Percentiles rank a stretch among this genome's conserved stretches.
Conservation (phyloP, 768 basidiomycete genomes). For the Mycena chlorophos region DNA sequence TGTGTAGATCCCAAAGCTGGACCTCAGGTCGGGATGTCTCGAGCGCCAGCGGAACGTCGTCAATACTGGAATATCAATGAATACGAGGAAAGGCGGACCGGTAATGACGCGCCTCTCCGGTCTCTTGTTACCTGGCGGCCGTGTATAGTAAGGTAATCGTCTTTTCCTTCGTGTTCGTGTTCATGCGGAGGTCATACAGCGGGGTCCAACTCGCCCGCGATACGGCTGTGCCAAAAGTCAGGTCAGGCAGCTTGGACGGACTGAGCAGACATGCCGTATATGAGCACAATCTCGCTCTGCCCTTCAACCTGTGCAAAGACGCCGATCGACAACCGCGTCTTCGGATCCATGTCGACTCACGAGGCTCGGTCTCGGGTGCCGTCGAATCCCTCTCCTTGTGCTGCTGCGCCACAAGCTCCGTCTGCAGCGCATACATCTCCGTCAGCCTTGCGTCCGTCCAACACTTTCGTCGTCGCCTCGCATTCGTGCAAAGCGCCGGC, state of each 20-base stretch:
- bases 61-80: conserved; percentile 17
- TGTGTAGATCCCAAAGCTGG: conserved; percentile 19
- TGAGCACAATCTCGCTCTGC: conserved; percentile 24
- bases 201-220: conserved; percentile 22
- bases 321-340: conserved; percentile 18
- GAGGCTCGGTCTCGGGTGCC: conserved; percentile 11
- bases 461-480: conserved; percentile 17
- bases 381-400: neutral
- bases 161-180: conserved; percentile 18
- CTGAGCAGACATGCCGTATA: conserved; percentile 21
- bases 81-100: neutral
- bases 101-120: conserved; percentile 21
- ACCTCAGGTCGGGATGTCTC: conserved; percentile 26
- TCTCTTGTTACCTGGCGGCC: conserved; percentile 20
- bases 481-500: conserved; percentile 18
- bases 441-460: conserved; percentile 17
- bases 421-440: conserved; percentile 17
- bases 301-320: conserved; percentile 24
- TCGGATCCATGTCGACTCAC: conserved; percentile 9
- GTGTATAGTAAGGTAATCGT: conserved; percentile 25
- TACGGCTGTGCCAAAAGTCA: conserved; percentile 16
- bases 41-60: conserved; percentile 22
- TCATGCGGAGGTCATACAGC: conserved; percentile 26
- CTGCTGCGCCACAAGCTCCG: conserved; percentile 10
- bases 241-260: neutral